Conservation (phyloP, 441 rosid genomes). For the Croton setiger region DNA sequence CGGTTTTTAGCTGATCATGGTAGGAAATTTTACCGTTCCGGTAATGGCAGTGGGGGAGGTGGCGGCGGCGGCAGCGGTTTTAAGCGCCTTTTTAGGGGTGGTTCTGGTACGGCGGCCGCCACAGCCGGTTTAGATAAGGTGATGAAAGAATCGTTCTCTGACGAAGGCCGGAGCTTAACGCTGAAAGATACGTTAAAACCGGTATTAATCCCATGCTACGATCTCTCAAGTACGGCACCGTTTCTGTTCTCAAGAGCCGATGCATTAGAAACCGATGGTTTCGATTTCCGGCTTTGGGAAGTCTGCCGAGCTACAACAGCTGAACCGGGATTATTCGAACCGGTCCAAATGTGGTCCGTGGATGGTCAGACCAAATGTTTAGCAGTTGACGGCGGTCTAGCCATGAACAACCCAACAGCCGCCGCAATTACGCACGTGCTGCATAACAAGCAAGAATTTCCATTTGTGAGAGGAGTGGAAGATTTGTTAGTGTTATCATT, state of each 20-base stretch:
- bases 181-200: constrained; percentile 88
- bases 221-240: constrained; percentile 78
- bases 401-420: constrained; percentile 84
- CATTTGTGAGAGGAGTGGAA: constrained; percentile 90
- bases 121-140: constrained; percentile 52
- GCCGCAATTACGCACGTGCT: constrained; percentile 97
- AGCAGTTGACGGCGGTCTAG: constrained; percentile 87
- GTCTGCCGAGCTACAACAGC: constrained; percentile 92
- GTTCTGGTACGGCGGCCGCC: constrained; percentile 38
- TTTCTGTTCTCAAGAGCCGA: constrained; percentile 93
- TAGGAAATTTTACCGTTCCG: constrained; percentile 48
- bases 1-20: constrained; percentile 68
- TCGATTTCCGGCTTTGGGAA: constrained; percentile 76
- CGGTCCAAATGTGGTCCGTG: constrained; percentile 61
- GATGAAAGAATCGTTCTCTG: constrained; percentile 63
- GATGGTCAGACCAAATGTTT: constrained; percentile 72
- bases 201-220: constrained; percentile 83
- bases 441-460: constrained; percentile 95
- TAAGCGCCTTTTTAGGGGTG: constrained; percentile 45
- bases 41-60: constrained; percentile 10
- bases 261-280: constrained; percentile 82
- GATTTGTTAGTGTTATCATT: constrained; percentile 80
- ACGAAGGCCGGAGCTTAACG: constrained; percentile 46
- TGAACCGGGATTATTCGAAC: constrained; percentile 77
- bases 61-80: constrained; percentile 32